Evolutionary conservation across 768 basidiomycete genomes (phyloP).

Genomic region (Lactifluus pinguis): DNA sequence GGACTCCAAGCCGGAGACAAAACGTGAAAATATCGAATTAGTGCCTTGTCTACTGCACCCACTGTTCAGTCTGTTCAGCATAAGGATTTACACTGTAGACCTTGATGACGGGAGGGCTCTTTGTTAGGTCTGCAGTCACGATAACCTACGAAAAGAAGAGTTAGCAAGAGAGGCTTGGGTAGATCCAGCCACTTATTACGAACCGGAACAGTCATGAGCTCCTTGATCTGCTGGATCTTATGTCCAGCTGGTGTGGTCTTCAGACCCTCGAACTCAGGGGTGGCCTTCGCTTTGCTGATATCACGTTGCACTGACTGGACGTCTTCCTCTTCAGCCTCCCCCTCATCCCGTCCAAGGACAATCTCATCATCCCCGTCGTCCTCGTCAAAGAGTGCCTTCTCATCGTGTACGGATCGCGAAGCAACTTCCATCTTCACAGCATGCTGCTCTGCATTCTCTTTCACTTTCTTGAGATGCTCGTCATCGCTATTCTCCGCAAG

Average conservation of each 20-base stretch:
- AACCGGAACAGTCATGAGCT: constrained; percentile 90
- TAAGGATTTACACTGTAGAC: constrained; percentile 95
- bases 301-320: constrained; percentile 71
- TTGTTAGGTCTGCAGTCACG: constrained; percentile 88
- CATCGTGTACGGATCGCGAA: constrained; percentile 77
- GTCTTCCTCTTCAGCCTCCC: constrained; percentile 29
- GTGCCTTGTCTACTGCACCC: not conserved
- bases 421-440: constrained; percentile 87
- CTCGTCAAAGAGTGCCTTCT: constrained; percentile 82
- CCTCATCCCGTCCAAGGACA: constrained; percentile 51
- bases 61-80: constrained; percentile 44
- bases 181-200: constrained; percentile 27
- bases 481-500: constrained; percentile 94
- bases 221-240: constrained; percentile 90
- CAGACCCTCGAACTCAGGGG: constrained; percentile 79
- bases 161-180: constrained; percentile 8
- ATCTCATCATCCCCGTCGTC: constrained; percentile 79
- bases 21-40: not conserved
- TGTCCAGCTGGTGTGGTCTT: constrained; percentile 69
- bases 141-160: constrained; percentile 53
- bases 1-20: not conserved
- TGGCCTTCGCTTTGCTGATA: constrained; percentile 64
- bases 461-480: constrained; percentile 90
- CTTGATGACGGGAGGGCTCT: constrained; percentile 95
- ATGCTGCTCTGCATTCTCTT: constrained; percentile 85